Conservation (phyloP, 495 filamentous ascomycete genomes). For the Podospora pseudopauciseta region DNA sequence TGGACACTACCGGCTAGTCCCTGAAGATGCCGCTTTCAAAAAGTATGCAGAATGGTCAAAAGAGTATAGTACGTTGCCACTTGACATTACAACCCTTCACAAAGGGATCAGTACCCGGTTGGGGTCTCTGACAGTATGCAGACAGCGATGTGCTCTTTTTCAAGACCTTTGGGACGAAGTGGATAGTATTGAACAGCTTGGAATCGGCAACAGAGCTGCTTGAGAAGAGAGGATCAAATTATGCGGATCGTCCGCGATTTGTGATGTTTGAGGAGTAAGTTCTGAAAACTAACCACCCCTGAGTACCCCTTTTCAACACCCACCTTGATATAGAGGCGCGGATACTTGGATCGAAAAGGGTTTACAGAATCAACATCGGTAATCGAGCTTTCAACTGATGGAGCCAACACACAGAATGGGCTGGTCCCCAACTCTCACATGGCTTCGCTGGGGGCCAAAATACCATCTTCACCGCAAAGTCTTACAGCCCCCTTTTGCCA, state of each 20-base stretch:
- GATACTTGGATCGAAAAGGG: not conserved
- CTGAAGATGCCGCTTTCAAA: slow-evolving; percentile 38
- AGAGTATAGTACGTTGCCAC: slow-evolving; percentile 33
- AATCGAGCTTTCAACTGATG: not conserved
- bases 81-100: not conserved
- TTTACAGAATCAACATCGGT: not conserved
- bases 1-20: slow-evolving; percentile 41
- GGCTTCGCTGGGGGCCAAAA: slow-evolving; percentile 45
- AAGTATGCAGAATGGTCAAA: slow-evolving; percentile 41
- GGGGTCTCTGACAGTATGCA: not conserved
- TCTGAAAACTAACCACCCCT: not conserved
- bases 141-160: slow-evolving; percentile 39
- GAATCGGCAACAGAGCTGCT: slow-evolving; percentile 41
- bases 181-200: slow-evolving; percentile 43
- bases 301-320: not conserved
- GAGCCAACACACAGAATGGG: slow-evolving; percentile 34
- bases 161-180: slow-evolving; percentile 40
- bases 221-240: slow-evolving; percentile 42
- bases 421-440: slow-evolving; percentile 46
- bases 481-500: slow-evolving; percentile 41
- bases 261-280: slow-evolving; percentile 44
- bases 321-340: not conserved
- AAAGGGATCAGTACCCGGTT: not conserved
- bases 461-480: slow-evolving; percentile 45
- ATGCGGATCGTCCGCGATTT: slow-evolving; percentile 45